These are phyloP conservation scores for Tylopilus felleus DNA, from an alignment of 768 basidiomycete genomes.

Conservation along the genomic window DNA sequence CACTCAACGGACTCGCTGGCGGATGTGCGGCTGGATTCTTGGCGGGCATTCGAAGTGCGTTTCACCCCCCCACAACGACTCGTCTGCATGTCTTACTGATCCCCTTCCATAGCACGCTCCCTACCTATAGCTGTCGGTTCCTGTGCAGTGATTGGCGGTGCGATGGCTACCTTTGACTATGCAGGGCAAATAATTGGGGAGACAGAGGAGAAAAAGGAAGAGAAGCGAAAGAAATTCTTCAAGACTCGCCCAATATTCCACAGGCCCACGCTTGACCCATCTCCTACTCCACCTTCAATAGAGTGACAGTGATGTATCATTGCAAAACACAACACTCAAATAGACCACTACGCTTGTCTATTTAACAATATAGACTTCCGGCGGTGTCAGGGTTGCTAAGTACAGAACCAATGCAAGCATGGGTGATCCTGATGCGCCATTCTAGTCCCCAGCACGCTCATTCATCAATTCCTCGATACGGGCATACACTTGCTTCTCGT, in stretches of 20 bases:
- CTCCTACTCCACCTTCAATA: conserved; percentile 15
- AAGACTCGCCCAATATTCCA: conserved; percentile 54
- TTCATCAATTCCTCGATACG: conserved; percentile 37
- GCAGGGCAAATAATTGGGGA: conserved; percentile 61
- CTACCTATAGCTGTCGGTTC: conserved; percentile 77
- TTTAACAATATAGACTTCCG: not conserved
- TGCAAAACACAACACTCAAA: conserved; percentile 7
- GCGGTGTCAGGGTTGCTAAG: not conserved
- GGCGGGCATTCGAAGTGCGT: conserved; percentile 77
- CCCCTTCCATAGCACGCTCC: conserved; percentile 61
- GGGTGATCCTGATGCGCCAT: not conserved
- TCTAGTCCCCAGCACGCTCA: conserved; percentile 13
- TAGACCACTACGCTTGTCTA: conserved; percentile 13
- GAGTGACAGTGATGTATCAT: conserved; percentile 18
- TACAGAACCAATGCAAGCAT: not conserved
- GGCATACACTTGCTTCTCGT: conserved; percentile 40
- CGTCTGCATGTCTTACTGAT: conserved; percentile 12
- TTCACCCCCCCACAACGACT: not conserved
- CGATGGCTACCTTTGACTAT: conserved; percentile 80
- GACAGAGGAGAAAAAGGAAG: conserved; percentile 50
- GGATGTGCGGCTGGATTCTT: conserved; percentile 94
- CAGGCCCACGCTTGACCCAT: conserved; percentile 19
- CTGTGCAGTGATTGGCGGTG: conserved; percentile 73
- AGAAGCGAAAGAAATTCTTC: conserved; percentile 78
- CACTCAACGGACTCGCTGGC: conserved; percentile 78